phyloP scores from a whole-genome alignment of 352 stramenopile species.

The Globisporangium yorkense region DNA sequence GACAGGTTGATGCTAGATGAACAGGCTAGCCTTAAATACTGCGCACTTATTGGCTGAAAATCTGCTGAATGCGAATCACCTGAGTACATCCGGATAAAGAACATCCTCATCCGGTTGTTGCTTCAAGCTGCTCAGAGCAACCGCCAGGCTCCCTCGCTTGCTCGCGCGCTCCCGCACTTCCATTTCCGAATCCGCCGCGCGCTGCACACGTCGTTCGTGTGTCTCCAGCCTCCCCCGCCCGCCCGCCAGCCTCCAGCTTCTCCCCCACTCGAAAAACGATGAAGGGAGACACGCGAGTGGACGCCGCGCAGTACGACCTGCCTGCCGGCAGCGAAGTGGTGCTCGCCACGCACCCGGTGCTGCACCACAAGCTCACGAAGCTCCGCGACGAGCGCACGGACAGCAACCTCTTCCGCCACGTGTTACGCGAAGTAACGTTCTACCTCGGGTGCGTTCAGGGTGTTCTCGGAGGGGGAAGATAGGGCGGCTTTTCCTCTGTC shows the following conservation, averaged over 20 bases:
- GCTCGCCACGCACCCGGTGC: conserved; percentile 87
- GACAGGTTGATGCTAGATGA: no score
- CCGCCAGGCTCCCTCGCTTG: no score
- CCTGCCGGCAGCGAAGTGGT: conserved; percentile 69
- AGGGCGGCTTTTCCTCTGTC: background rate
- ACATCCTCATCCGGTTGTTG: no score
- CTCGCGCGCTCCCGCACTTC: background rate
- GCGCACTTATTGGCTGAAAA: no score
- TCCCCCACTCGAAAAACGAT: conserved; percentile 16
- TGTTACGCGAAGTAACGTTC: conserved; percentile 97
- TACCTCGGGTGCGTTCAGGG: conserved; percentile 91
- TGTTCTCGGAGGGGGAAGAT: background rate
- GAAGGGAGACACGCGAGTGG: conserved; percentile 59
- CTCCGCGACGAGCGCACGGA: conserved; percentile 93
- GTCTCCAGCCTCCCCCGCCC: background rate
- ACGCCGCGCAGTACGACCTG: conserved; percentile 62
- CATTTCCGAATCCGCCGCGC: conserved; percentile 18
- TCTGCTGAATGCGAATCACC: background rate
- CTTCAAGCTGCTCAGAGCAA: background rate
- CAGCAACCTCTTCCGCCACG: conserved; percentile 90
- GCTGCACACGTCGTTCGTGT: conserved; percentile 1
- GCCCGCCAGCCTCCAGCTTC: background rate
- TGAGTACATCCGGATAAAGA: no score
- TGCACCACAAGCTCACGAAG: conserved; percentile 96
- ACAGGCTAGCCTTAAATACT: no score